phyloP scores from a whole-genome alignment of 2,329 filamentous ascomycete genomes.

The Aspergillus sojae region DNA sequence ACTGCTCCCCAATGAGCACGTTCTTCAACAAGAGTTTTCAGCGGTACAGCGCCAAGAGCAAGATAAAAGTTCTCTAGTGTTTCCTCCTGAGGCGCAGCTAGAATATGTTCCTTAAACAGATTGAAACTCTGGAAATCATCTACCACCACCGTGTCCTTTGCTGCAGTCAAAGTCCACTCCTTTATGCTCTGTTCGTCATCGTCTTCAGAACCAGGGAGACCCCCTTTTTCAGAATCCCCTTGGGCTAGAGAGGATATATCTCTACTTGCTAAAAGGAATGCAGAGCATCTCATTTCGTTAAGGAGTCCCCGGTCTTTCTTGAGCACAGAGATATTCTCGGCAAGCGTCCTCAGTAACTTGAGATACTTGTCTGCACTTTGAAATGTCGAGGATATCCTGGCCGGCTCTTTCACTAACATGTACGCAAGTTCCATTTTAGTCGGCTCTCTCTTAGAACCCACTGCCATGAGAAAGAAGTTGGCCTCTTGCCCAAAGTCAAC shows the following conservation, averaged over 20 bases:
- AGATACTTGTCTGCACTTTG: constrained; percentile 85
- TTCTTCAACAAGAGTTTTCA: constrained; percentile 78
- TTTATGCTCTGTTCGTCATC: constrained; percentile 68
- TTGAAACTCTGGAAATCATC: constrained; percentile 90
- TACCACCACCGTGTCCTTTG: constrained; percentile 73
- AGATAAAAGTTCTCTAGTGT: constrained; percentile 80
- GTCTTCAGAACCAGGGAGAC: constrained; percentile 33
- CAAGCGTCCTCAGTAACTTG: constrained; percentile 76
- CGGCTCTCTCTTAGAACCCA: constrained; percentile 89
- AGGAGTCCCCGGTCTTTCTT: constrained; percentile 80
- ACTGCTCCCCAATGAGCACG: constrained; percentile 71
- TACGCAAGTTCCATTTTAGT: constrained; percentile 82
- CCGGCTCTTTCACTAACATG: constrained; percentile 81
- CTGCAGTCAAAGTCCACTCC: constrained; percentile 75
- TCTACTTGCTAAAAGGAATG: constrained; percentile 81
- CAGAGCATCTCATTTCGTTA: constrained; percentile 71
- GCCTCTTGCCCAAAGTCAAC: constrained; percentile 89
- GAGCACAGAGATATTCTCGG: constrained; percentile 69
- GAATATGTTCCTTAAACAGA: constrained; percentile 80
- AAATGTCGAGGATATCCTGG: constrained; percentile 76
- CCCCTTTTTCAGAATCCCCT: constrained; percentile 20
- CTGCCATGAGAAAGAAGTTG: constrained; percentile 84
- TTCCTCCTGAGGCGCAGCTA: constrained; percentile 91
- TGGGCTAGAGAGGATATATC: constrained; percentile 58
- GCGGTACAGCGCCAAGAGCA: constrained; percentile 73